phyloP scores from a whole-genome alignment of 352 stramenopile species.

The Phytophthora idaei region DNA sequence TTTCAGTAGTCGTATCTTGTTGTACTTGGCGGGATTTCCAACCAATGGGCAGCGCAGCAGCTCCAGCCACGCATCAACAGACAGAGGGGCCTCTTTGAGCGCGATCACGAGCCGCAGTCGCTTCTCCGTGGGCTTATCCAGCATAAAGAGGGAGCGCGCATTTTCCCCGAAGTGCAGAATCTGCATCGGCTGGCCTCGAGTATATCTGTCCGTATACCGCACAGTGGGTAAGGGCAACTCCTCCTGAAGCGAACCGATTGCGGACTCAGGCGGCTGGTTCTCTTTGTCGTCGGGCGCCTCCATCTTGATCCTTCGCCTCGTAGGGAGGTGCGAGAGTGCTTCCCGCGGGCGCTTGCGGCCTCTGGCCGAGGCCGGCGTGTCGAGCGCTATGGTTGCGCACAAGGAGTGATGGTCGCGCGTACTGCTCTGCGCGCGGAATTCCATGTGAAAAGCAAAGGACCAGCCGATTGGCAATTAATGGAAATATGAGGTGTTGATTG shows the following conservation, averaged over 20 bases:
- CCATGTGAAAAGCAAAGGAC: neutral
- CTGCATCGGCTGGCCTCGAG: constrained; percentile 12
- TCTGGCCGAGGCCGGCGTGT: constrained; percentile 10
- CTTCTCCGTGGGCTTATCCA: constrained; percentile 50
- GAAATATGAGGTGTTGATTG: neutral
- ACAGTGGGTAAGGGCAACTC: constrained; percentile 26
- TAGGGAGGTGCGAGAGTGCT: constrained; percentile 23
- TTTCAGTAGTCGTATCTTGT: constrained; percentile 45
- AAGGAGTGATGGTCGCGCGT: constrained; percentile 23
- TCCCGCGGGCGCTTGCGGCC: constrained; percentile 45
- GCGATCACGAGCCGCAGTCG: constrained; percentile 52
- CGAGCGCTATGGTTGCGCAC: constrained; percentile 22
- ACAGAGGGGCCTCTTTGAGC: constrained; percentile 53
- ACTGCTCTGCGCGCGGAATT: constrained; percentile 2
- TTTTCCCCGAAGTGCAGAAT: constrained; percentile 66
- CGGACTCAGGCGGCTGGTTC: constrained; percentile 37
- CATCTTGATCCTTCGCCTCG: constrained; percentile 38
- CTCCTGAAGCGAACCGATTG: constrained; percentile 17
- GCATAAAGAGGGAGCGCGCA: constrained; percentile 63
- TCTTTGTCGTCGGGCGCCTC: constrained; percentile 45
- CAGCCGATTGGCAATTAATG: constrained; percentile 8
- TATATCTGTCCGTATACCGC: constrained; percentile 16
- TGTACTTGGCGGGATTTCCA: constrained; percentile 49
- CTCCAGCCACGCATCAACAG: constrained; percentile 55
- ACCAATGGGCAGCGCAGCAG: constrained; percentile 54